These are phyloP conservation scores for Nemania sp. DNA, from an alignment of 2,329 filamentous ascomycete species.

Conservation along the genomic window DNA sequence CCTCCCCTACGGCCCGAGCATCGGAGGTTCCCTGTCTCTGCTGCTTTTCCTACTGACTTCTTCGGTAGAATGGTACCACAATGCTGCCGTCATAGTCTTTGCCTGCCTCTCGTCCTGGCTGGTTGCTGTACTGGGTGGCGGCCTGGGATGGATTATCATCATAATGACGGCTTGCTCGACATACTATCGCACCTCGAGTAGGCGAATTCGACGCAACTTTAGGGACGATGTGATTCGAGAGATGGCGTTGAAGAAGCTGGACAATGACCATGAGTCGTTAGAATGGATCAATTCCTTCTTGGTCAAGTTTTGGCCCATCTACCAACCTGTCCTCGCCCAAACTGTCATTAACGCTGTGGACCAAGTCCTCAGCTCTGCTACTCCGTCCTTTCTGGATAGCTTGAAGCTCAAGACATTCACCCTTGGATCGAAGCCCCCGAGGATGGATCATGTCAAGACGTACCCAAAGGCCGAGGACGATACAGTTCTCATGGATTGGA, in stretches of 20 bases:
- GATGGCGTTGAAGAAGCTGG: constrained; percentile 82
- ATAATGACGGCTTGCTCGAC: constrained; percentile 91
- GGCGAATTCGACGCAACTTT: constrained; percentile 92
- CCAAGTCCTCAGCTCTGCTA: constrained; percentile 91
- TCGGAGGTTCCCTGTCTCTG: not conserved
- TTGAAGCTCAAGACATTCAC: constrained; percentile 92
- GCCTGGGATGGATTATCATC: constrained; percentile 89
- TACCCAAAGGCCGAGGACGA: constrained; percentile 96
- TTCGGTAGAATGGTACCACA: constrained; percentile 90
- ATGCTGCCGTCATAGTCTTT: constrained; percentile 90
- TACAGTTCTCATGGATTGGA: constrained; percentile 98
- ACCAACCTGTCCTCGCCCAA: constrained; percentile 88
- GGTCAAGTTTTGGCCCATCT: constrained; percentile 99
- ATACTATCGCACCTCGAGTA: constrained; percentile 94
- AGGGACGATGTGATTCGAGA: constrained; percentile 92
- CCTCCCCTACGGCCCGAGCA: constrained; percentile 15
- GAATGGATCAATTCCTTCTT: constrained; percentile 99
- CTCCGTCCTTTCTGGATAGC: constrained; percentile 90
- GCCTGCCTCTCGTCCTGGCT: constrained; percentile 91
- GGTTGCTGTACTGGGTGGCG: constrained; percentile 84
- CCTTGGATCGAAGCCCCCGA: constrained; percentile 90
- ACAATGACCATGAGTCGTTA: constrained; percentile 87
- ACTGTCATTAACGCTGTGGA: constrained; percentile 94
- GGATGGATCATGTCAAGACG: constrained; percentile 97
- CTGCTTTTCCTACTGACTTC: constrained; percentile 13